Percentiles rank a stretch among this genome's conserved stretches.
phyloP scores from a whole-genome alignment of 2,329 filamentous ascomycete genomes.

The Fusarium pseudocircinatum region DNA sequence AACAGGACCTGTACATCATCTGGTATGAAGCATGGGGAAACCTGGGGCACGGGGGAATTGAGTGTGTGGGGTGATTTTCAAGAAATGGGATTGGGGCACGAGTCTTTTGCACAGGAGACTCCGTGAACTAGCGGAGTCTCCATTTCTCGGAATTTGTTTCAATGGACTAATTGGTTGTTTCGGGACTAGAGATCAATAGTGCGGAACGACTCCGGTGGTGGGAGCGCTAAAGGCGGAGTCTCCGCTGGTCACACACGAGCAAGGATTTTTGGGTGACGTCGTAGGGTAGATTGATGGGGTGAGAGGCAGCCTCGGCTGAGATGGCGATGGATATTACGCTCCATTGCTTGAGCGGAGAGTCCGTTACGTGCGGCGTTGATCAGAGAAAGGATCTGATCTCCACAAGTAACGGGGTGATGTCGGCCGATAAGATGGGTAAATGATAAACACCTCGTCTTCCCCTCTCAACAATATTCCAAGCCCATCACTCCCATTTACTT shows the following conservation, averaged over 20 bases:
- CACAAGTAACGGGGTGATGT: not conserved
- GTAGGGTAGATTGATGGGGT: not conserved
- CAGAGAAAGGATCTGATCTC: not conserved
- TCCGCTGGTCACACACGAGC: conserved; percentile 10
- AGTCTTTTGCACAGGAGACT: conserved; percentile 12
- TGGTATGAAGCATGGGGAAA: conserved; percentile 24
- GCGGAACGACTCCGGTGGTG: conserved; percentile 16
- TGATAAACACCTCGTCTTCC: conserved; percentile 16
- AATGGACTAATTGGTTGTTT: not conserved
- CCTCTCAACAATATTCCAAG: not conserved
- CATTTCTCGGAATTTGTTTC: not conserved
- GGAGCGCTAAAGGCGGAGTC: not conserved
- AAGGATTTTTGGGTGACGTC: not conserved
- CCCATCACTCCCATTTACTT: too few relatives aligned
- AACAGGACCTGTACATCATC: conserved; percentile 1
- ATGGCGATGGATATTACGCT: not conserved
- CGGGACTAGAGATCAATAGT: not conserved
- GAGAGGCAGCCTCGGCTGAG: not conserved
- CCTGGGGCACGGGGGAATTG: conserved; percentile 12
- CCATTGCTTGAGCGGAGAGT: not conserved
- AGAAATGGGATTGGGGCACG: conserved; percentile 18
- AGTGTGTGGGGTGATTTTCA: conserved; percentile 23
- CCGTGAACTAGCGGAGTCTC: conserved; percentile 9
- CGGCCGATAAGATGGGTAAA: not conserved
- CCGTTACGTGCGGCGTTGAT: not conserved